A percentile compares a stretch with the other conserved stretches of the same genome.
Evolutionary conservation across 2,329 filamentous ascomycete species (phyloP).

Genomic region (Hypoxylon sp.): DNA sequence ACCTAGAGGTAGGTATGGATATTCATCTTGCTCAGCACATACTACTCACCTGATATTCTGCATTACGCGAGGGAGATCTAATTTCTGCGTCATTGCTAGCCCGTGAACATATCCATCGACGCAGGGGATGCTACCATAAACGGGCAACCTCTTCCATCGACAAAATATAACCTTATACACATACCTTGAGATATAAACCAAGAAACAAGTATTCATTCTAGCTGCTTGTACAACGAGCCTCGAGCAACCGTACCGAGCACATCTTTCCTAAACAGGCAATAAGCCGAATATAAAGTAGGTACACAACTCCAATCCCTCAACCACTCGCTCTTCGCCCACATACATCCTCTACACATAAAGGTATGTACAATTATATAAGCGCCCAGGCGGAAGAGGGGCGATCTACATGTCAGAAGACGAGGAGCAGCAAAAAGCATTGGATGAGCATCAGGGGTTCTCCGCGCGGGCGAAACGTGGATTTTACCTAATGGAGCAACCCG

Average conservation of each 20-base stretch:
- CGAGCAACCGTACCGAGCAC: neutral
- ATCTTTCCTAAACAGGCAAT: neutral
- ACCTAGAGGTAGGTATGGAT: no score
- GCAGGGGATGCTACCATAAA: no score
- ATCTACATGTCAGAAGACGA: neutral
- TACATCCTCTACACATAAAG: neutral
- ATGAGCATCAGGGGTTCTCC: slow-evolving; percentile 25
- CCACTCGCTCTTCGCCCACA: neutral
- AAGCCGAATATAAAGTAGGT: neutral
- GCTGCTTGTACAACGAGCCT: neutral
- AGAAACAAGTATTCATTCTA: no score
- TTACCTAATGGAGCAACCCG: slow-evolving; percentile 17
- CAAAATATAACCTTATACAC: no score
- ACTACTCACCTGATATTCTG: no score
- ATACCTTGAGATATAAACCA: no score
- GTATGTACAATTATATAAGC: neutral
- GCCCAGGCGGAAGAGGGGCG: slow-evolving; percentile 1
- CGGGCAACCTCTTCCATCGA: no score
- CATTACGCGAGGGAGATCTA: no score
- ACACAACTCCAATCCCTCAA: neutral
- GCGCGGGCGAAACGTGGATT: slow-evolving; percentile 14
- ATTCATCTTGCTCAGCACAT: no score
- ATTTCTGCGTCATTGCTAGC: no score
- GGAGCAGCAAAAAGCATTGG: slow-evolving; percentile 12
- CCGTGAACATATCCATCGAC: no score